A percentile compares a stretch with the other conserved stretches of the same genome.
These are phyloP conservation scores for Myxozyma monticola DNA, from an alignment of 805 yeast genomes.

Conservation along the genomic window DNA sequence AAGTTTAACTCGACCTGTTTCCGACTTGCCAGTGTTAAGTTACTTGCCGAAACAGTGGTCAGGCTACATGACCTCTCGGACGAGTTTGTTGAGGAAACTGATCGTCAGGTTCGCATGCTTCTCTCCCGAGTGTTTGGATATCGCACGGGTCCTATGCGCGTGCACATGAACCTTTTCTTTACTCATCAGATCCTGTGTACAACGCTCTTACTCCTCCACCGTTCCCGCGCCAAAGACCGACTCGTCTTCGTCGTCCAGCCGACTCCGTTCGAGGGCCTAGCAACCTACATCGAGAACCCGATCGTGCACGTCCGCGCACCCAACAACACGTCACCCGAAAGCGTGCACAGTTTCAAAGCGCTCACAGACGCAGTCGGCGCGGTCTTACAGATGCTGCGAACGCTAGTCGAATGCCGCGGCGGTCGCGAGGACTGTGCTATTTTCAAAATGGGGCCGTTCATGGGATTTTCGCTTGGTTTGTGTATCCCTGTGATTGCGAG, in stretches of 20 bases:
- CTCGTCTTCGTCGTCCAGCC: constrained; percentile 24
- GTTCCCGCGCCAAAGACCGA: constrained; percentile 17
- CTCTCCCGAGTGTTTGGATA: constrained; percentile 11
- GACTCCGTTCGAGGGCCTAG: constrained; percentile 18
- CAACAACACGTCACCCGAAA: constrained; percentile 7
- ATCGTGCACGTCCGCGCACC: constrained; percentile 16
- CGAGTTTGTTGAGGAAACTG: constrained; percentile 20
- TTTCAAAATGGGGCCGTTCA: constrained; percentile 19
- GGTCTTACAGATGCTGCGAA: constrained; percentile 7
- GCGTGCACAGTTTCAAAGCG: constrained; percentile 10
- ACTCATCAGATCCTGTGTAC: constrained; percentile 22
- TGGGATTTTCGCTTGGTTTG: constrained; percentile 18
- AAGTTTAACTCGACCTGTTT: constrained; percentile 21
- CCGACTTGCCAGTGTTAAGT: constrained; percentile 15
- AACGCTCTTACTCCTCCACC: constrained; percentile 19
- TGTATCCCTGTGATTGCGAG: constrained; percentile 21
- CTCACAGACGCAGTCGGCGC: constrained; percentile 15
- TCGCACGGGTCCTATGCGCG: constrained; percentile 13
- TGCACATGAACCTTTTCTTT: constrained; percentile 23
- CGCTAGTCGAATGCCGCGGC: constrained; percentile 19
- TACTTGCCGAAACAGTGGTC: constrained; percentile 16
- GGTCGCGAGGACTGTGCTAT: constrained; percentile 21
- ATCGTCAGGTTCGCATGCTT: constrained; percentile 8
- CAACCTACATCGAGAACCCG: constrained; percentile 18
- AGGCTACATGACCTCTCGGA: constrained; percentile 8